These are phyloP conservation scores for Myxozyma mucilagina DNA, from an alignment of 805 yeast species.

Conservation along the genomic window DNA sequence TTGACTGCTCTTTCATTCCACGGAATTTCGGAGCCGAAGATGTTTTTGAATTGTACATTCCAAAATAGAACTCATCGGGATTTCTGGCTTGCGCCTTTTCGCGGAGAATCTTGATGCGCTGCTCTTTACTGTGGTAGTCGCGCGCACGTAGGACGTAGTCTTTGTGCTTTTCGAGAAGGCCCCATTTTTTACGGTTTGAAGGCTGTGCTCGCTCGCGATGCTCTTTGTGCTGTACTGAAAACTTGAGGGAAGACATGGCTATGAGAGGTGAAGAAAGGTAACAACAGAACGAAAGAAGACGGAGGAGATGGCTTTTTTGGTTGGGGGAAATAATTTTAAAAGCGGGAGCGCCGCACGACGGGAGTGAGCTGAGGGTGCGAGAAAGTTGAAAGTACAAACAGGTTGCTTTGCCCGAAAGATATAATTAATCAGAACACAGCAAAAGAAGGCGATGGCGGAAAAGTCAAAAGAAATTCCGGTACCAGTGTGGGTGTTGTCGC, in stretches of 20 bases:
- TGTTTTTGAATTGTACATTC: slow-evolving; percentile 72
- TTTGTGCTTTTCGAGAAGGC: slow-evolving; percentile 89
- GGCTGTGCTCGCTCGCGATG: slow-evolving; percentile 94
- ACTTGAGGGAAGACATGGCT: slow-evolving; percentile 74
- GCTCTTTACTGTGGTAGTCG: slow-evolving; percentile 61
- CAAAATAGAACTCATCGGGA: slow-evolving; percentile 96
- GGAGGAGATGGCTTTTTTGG: background rate
- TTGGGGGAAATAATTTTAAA: background rate
- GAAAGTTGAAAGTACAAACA: background rate
- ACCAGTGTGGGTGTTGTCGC: slow-evolving; percentile 29
- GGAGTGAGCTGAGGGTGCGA: background rate
- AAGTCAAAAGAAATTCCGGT: slow-evolving; percentile 7
- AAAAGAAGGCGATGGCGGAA: background rate
- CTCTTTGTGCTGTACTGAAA: slow-evolving; percentile 92
- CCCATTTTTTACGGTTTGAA: slow-evolving; percentile 66
- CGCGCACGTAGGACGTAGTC: slow-evolving; percentile 66
- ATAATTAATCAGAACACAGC: background rate
- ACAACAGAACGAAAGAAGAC: background rate
- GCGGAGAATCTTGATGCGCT: slow-evolving; percentile 65
- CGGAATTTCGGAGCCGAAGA: slow-evolving; percentile 50
- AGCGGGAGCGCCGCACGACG: background rate
- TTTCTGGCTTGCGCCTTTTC: slow-evolving; percentile 72
- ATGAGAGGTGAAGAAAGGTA: background rate
- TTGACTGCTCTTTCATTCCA: slow-evolving; percentile 40
- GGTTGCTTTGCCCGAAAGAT: too few relatives aligned